These are phyloP conservation scores for Trametes meyenii DNA, from an alignment of 768 basidiomycete genomes.

Conservation along the genomic window DNA sequence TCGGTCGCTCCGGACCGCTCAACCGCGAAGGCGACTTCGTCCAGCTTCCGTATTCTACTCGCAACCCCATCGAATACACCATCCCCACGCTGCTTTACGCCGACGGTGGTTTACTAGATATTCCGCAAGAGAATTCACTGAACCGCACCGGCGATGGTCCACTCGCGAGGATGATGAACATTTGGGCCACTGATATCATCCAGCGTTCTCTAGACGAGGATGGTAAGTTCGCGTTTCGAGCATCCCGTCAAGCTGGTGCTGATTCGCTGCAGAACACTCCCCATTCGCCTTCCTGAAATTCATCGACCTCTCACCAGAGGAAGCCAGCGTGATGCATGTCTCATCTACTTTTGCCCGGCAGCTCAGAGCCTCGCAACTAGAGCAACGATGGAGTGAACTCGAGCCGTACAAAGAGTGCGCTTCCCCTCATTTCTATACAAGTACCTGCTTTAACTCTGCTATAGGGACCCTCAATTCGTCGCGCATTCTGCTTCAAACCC, in stretches of 20 bases:
- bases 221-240: constrained; percentile 45
- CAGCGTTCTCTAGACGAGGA: constrained; percentile 66
- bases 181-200: constrained; percentile 89
- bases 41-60: constrained; percentile 80
- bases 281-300: constrained; percentile 83
- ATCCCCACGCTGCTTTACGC: constrained; percentile 78
- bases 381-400: constrained; percentile 43
- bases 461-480: constrained; percentile 59
- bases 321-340: constrained; percentile 62
- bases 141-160: constrained; percentile 52
- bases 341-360: constrained; percentile 62
- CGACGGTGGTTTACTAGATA: constrained; percentile 71
- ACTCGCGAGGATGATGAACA: constrained; percentile 74
- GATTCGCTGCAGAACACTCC: constrained; percentile 38
- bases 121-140: constrained; percentile 59
- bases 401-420: constrained; percentile 50
- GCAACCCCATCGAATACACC: constrained; percentile 79
- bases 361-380: constrained; percentile 51
- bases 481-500: constrained; percentile 39
- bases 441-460: neutral
- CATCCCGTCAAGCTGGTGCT: neutral
- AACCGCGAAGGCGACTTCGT: constrained; percentile 87
- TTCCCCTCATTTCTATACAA: neutral
- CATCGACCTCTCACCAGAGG: constrained; percentile 61
- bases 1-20: constrained; percentile 80